A percentile compares a stretch with the other conserved stretches of the same genome.
Evolutionary conservation across 2,329 filamentous ascomycete species (phyloP).

Genomic region (Podosphaera xanthii): DNA sequence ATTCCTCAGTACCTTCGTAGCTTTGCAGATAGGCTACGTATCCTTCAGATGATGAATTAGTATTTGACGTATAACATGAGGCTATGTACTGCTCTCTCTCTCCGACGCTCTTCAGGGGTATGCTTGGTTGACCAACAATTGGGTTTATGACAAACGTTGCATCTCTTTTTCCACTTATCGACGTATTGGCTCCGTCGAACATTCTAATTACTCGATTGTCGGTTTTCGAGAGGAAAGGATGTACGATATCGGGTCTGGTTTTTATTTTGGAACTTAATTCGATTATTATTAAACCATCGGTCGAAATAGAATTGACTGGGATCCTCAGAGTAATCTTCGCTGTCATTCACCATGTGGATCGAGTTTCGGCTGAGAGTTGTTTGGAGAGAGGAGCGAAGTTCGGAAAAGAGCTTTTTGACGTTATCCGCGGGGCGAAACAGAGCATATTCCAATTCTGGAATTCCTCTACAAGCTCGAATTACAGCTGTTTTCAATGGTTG

Average conservation of each 20-base stretch:
- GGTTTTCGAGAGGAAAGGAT: not conserved
- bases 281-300: not conserved
- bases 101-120: not conserved
- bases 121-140: constrained; percentile 1
- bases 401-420: not conserved
- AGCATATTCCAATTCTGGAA: not conserved
- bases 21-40: not conserved
- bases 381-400: not conserved
- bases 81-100: not conserved
- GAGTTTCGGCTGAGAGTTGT: not conserved
- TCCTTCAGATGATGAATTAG: not conserved
- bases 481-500: not conserved
- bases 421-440: not conserved
- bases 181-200: not conserved
- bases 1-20: not conserved
- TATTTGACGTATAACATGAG: not conserved
- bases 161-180: not conserved
- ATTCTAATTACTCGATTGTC: not conserved
- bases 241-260: not conserved
- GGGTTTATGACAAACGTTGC: not conserved
- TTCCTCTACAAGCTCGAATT: not conserved
- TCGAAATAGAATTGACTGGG: not conserved
- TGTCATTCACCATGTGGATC: not conserved
- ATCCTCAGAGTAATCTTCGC: not conserved
- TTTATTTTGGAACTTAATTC: not conserved